Evolutionary conservation across 75 land plant genomes (phyloP).

Genomic region (Pinus albicaulis): DNA sequence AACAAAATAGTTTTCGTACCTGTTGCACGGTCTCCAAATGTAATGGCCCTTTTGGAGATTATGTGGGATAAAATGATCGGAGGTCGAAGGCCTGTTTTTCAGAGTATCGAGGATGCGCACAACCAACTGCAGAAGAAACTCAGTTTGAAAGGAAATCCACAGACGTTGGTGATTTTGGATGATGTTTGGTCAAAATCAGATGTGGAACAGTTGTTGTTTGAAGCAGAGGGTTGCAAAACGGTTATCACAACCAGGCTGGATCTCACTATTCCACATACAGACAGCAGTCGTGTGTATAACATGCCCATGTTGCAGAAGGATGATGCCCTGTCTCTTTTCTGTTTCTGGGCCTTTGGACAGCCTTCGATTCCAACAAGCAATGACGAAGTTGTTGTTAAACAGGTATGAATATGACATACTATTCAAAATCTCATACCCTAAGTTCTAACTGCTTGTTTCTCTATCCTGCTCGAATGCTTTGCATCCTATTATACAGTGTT

Average conservation of each 20-base stretch:
- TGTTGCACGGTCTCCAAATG: background rate
- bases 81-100: no score
- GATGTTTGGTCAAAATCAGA: constrained; percentile 19
- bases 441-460: no score
- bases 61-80: no score
- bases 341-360: no score
- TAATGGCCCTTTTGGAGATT: background rate
- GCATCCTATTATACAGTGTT: no score
- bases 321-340: no score
- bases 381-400: constrained; percentile 10
- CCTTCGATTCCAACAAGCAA: no score
- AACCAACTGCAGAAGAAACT: constrained; percentile 1
- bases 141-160: background rate
- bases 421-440: no score
- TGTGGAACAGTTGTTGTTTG: no score
- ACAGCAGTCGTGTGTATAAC: background rate
- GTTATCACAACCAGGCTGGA: constrained; percentile 22
- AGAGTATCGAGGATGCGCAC: background rate
- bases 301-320: constrained; percentile 24
- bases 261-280: no score
- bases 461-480: no score
- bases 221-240: constrained; percentile 7
- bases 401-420: constrained; percentile 21
- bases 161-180: constrained; percentile 22
- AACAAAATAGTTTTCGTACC: background rate